phyloP scores from a whole-genome alignment of 257 asterid genomes.

The Anisodus acutangulus region DNA sequence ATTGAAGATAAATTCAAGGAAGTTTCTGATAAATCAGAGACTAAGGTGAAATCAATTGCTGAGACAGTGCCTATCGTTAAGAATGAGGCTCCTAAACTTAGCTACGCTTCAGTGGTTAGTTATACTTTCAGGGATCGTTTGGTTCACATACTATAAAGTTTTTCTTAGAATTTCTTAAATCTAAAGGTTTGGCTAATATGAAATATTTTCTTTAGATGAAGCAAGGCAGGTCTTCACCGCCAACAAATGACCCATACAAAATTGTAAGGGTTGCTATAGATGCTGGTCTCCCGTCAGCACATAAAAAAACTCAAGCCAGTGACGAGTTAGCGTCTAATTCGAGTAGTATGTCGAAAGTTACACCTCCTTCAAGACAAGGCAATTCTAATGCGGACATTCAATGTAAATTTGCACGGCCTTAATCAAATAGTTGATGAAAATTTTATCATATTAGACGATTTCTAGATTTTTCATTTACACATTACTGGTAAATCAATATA shows the following conservation, averaged over 20 bases:
- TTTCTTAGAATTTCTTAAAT: neutral
- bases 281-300: neutral
- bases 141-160: neutral
- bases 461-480: neutral
- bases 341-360: slow-evolving; percentile 22
- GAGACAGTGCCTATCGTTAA: neutral
- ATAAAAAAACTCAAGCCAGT: neutral
- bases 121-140: neutral
- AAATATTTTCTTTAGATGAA: slow-evolving; percentile 48
- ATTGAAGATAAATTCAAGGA: neutral
- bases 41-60: neutral
- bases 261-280: slow-evolving; percentile 32
- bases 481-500: slow-evolving; percentile 48
- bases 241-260: slow-evolving; percentile 26
- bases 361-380: slow-evolving; percentile 8
- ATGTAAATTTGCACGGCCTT: slow-evolving; percentile 33
- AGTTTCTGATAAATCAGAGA: neutral
- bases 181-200: neutral
- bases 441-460: neutral
- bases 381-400: neutral
- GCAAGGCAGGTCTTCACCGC: slow-evolving; percentile 33
- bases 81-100: neutral
- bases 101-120: slow-evolving; percentile 30
- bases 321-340: slow-evolving; percentile 12
- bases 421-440: neutral